Base-by-base conservation (phyloP, 306 rosid species). In the Vicia sativa region DNA sequence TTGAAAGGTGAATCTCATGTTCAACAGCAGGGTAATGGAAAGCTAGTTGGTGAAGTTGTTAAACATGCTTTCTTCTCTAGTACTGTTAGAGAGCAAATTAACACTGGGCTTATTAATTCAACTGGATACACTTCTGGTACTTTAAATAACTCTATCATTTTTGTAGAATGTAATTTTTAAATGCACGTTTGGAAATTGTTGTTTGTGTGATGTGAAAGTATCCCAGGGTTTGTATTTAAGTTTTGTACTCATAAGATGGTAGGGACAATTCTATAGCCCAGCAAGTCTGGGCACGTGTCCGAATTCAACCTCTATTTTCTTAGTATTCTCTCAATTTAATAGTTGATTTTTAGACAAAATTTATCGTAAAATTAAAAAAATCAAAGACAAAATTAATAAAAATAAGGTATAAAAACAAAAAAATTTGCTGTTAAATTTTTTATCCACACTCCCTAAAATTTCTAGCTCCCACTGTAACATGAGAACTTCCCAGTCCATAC, bases 81-180 rank as follows among this genome's bases (percentile, higher is more conserved):
- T 52, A 28, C 6, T 16, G 13, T 68, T 23, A 42, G 21, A 25
- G 71, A 39, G 35, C 80, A 76, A 14, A 3, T 14, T 38, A 76
- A 52, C 65, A 76, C 3, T 19, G 75, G 80, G 0, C 50, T 76
- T 42, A 76, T 68, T 26, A 76, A 76, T 68, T 68, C 75, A 28
- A 76, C 25, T 42, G 75, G 80, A 19, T 41, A 75, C 56, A 75
- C 80, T 21, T 3, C 31, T 41, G 75, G 80, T 29, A 12, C 58
- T 75, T 19, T 75, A 0, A 75, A 75, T 68, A 39, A 75, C 57
- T 75, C 79, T 50, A 29, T 75, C 18, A 29, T 68, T 11, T 68
- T 68, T 53, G 31, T 68, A 16, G 46, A 41, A 50, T 75, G 70
- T 68, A 68, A 75, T 16, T 59, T 75, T 56, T 66, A 6, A 44